phyloP scores from a whole-genome alignment of 345 rosid species.

The Ricinus communis region DNA sequence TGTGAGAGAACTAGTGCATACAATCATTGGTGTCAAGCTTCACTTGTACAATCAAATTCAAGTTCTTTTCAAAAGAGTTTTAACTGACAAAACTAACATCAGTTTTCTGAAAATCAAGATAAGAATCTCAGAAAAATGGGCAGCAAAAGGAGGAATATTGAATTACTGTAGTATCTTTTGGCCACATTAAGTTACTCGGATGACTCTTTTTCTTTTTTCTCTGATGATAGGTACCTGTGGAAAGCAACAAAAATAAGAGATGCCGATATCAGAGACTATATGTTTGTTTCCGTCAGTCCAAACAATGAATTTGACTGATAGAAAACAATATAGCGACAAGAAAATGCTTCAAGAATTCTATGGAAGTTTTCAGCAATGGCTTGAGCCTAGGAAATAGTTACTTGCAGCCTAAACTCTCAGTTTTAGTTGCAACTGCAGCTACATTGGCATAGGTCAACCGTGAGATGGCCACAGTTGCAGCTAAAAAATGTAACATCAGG shows the following conservation, averaged over 20 bases:
- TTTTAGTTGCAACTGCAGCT: background rate
- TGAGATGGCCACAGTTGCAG: background rate
- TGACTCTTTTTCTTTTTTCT: constrained; percentile 21
- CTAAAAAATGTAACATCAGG: background rate
- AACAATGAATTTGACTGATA: no score
- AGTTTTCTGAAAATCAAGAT: background rate
- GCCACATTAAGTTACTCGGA: constrained; percentile 9
- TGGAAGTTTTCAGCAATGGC: background rate
- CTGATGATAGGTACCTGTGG: constrained; percentile 27
- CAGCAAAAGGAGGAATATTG: background rate
- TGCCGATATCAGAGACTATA: no score
- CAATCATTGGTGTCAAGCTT: background rate
- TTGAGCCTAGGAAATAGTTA: background rate
- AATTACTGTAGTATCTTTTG: no score
- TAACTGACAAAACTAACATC: background rate
- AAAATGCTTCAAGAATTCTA: background rate
- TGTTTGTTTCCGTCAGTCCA: background rate
- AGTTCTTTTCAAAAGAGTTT: background rate
- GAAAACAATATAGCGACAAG: background rate
- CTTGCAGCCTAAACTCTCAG: background rate
- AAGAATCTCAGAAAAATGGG: background rate
- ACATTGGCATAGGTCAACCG: background rate
- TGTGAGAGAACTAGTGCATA: background rate
- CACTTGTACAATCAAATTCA: background rate
- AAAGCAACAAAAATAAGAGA: background rate